Evolutionary conservation across 139 green algal genomes (phyloP).

Genomic region (Chlamydomonas incerta): DNA sequence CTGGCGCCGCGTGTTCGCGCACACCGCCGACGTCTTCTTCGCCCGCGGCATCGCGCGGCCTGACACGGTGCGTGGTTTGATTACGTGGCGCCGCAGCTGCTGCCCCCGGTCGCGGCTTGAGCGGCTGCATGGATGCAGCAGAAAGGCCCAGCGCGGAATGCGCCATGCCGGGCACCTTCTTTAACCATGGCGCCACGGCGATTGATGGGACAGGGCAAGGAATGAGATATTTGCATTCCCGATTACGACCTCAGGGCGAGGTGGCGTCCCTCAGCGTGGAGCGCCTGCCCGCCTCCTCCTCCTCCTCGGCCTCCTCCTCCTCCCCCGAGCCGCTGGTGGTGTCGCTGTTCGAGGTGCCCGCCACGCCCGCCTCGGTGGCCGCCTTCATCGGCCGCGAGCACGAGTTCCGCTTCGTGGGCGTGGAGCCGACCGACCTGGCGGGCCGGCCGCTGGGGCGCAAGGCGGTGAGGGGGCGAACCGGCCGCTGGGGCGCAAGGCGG

Average conservation of each 20-base stretch:
- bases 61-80: constrained; percentile 69
- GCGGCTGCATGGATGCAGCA: no score
- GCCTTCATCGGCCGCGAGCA: constrained; percentile 91
- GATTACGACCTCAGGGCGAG: constrained; percentile 68
- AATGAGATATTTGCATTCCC: no score
- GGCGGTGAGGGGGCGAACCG: no score
- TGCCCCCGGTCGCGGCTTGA: no score
- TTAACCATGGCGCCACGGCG: no score
- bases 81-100: neutral
- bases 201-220: no score
- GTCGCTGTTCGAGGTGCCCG: constrained; percentile 79
- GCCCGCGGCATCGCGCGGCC: constrained; percentile 81
- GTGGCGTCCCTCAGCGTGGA: constrained; percentile 82
- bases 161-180: no score
- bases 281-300: constrained; percentile 21
- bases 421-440: constrained; percentile 60
- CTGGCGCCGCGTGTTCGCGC: constrained; percentile 90
- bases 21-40: constrained; percentile 90
- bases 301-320: neutral
- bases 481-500: neutral
- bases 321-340: constrained; percentile 64
- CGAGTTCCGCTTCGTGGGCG: constrained; percentile 90
- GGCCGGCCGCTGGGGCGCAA: constrained; percentile 15
- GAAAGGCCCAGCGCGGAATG: no score
- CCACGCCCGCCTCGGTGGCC: constrained; percentile 48